Base-by-base conservation (phyloP, 2,329 filamentous ascomycete genomes). In the Sporothrix curviconia region DNA sequence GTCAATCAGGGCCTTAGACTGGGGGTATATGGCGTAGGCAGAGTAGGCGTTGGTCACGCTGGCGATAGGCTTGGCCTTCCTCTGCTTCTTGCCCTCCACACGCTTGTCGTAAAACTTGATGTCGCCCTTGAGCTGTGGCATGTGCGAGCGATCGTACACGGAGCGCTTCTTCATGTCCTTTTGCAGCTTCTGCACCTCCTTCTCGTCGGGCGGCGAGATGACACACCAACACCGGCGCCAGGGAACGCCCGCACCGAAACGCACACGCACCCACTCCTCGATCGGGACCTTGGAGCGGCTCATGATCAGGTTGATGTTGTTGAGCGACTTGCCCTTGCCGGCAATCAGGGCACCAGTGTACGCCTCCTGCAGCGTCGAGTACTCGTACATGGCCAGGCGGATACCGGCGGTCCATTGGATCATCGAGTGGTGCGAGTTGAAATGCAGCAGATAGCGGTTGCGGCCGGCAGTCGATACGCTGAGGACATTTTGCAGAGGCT, bases 161-260 rank as follows among this genome's bases (percentile, higher is more conserved):
- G 87, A 92, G 62, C 85, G 85, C 73, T 86, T 86, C 71, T 95
- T 96, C 67, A 88, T 69, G 28, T 86, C 82, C 71, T 96, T 97
- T 68, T 92, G 88, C 55, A 86, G 76, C 69, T 90, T 96, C 64
- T 86, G 83, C 63, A 85, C 85, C 65, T 95, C 90, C 74, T 97
- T 99, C 74, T 97, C 92, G 66, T 95, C 89, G 0, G 94, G 92
- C 2, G 92, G 94, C 7, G 84, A 83, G 58, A 97, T 89, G 55
- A 97, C 92, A 71, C 92, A 96, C 92, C 92, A 99, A 72, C 92
- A 99, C 39, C 92, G 86, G 68, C 89, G 85, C 94, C 94, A 99
- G 0, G 92, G 92, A 9, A 94, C 95, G 47, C 94, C 94, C 32
- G 94, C 92, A 40, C 94, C 94, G 66, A 99, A 99, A 59, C 94